Percentiles rank a stretch among this genome's conserved stretches.
Evolutionary conservation across 2,329 filamentous ascomycete species (phyloP).

Genomic region (Diaporthe vaccinii): DNA sequence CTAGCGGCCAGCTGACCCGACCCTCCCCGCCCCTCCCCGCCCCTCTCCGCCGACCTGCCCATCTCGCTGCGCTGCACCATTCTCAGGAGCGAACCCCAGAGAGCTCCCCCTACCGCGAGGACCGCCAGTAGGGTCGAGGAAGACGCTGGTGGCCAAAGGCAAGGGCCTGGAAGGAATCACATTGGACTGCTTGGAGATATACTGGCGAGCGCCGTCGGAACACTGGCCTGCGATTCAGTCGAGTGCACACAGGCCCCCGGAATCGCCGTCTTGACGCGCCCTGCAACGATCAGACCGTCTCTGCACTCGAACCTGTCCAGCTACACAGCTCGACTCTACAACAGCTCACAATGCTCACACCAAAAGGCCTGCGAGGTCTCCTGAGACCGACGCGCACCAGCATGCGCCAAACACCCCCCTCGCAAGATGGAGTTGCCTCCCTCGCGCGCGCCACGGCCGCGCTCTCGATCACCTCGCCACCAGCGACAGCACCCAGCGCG

Average conservation of each 20-base stretch:
- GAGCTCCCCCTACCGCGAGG: background rate
- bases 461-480: slow-evolving; percentile 1
- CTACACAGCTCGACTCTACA: background rate
- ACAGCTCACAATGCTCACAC: slow-evolving; percentile 15
- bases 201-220: background rate
- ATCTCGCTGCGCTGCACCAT: background rate
- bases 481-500: background rate
- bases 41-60: background rate
- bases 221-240: background rate
- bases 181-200: background rate
- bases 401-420: slow-evolving; percentile 5
- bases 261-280: background rate
- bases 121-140: background rate
- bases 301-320: background rate
- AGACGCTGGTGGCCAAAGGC: background rate
- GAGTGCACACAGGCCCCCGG: background rate
- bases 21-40: background rate
- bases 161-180: background rate
- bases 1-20: background rate
- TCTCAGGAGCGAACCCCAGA: background rate
- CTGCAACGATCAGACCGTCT: background rate
- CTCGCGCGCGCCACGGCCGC: slow-evolving; percentile 17
- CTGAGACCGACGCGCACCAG: slow-evolving; percentile 28
- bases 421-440: background rate
- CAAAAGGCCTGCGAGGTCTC: slow-evolving; percentile 32